Evolutionary conservation across 106 monocot genomes (phyloP).

Genomic region (Allium fistulosum): DNA sequence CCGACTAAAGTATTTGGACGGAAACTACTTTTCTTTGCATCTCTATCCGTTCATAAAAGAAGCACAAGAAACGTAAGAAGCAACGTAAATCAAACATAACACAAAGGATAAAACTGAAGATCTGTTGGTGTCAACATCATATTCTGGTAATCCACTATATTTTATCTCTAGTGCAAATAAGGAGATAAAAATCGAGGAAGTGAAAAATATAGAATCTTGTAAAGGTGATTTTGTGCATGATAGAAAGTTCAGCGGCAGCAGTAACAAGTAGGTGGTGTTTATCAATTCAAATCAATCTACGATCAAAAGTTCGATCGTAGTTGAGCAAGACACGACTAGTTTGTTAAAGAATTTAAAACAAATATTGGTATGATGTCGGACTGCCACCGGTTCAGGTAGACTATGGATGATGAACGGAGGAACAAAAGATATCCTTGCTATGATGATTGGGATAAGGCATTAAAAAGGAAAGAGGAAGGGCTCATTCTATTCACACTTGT

Average conservation of each 20-base stretch:
- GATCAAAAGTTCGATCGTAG: background rate
- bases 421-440: conserved; percentile 19
- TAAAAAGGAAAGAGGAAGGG: conserved; percentile 77
- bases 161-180: background rate
- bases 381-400: conserved; percentile 7
- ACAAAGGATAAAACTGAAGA: conserved; percentile 9
- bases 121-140: conserved; percentile 41
- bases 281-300: background rate
- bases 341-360: conserved; percentile 14
- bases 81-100: conserved; percentile 2
- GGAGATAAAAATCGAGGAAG: background rate
- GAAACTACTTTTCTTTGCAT: conserved; percentile 40
- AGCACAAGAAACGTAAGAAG: conserved; percentile 31
- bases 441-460: conserved; percentile 50
- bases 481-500: too few relatives aligned
- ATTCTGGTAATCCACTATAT: conserved; percentile 5
- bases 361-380: conserved; percentile 51
- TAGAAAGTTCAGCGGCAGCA: conserved; percentile 4
- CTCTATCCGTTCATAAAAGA: conserved; percentile 29
- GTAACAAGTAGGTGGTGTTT: background rate
- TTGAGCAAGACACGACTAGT: background rate
- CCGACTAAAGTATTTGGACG: conserved; percentile 25
- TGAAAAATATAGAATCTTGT: background rate
- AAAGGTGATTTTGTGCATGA: background rate
- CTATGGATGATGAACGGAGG: conserved; percentile 5